phyloP scores from a whole-genome alignment of 1,284 basidiomycete genomes.

The Earliella scabrosa region DNA sequence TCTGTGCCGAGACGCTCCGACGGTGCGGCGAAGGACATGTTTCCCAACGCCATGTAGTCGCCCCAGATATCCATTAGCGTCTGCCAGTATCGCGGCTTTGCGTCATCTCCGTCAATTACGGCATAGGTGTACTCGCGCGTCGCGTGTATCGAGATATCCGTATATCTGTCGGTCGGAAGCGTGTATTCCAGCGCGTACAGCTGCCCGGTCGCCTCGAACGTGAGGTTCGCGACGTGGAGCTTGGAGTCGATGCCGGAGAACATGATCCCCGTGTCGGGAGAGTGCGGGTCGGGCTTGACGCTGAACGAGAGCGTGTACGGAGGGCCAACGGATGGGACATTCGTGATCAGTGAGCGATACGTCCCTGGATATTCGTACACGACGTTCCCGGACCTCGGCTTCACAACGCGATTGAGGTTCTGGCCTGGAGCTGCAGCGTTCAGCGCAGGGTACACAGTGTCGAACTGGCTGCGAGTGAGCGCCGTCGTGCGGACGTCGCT shows the following conservation, averaged over 20 bases:
- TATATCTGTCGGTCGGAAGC: constrained; percentile 35
- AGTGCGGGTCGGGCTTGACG: constrained; percentile 28
- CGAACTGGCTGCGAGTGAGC: constrained; percentile 32
- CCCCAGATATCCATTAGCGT: constrained; percentile 46
- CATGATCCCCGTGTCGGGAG: constrained; percentile 29
- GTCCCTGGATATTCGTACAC: constrained; percentile 26
- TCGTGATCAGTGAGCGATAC: constrained; percentile 30
- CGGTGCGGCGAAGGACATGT: constrained; percentile 53
- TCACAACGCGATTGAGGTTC: constrained; percentile 34
- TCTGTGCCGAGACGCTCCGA: constrained; percentile 38
- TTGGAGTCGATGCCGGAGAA: constrained; percentile 44
- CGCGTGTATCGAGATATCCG: constrained; percentile 42
- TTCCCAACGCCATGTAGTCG: constrained; percentile 41
- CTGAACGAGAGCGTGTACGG: constrained; percentile 48
- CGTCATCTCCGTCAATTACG: constrained; percentile 31
- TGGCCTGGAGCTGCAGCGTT: constrained; percentile 36
- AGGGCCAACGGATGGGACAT: constrained; percentile 45
- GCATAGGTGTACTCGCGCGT: constrained; percentile 43
- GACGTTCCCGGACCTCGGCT: constrained; percentile 20
- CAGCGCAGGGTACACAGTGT: constrained; percentile 28
- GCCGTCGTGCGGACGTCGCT: constrained; percentile 28
- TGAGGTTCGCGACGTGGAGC: constrained; percentile 42
- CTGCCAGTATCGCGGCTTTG: constrained; percentile 37
- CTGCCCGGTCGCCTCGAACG: constrained; percentile 43
- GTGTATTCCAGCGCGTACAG: constrained; percentile 40